Evolutionary conservation across 257 asterid genomes (phyloP).

Genomic region (Jaltomata sinuosa): DNA sequence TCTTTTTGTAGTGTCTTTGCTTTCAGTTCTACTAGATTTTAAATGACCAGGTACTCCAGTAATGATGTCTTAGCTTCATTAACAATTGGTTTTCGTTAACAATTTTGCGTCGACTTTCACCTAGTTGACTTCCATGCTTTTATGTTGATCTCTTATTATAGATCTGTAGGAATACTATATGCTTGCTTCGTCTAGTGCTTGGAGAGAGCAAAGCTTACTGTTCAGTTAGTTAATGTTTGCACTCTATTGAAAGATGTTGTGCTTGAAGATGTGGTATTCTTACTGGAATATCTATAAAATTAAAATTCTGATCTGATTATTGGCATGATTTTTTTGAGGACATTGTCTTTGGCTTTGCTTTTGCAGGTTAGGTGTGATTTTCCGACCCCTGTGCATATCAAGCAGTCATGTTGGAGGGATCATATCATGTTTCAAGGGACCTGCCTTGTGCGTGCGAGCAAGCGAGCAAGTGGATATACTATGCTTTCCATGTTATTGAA

Average conservation of each 20-base stretch:
- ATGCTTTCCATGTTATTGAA: conserved; percentile 28
- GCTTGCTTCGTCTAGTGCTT: not conserved
- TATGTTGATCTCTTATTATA: not conserved
- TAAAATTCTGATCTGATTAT: not conserved
- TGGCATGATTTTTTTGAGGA: not conserved
- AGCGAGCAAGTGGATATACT: conserved; percentile 33
- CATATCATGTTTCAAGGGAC: conserved; percentile 46
- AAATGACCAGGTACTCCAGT: not conserved
- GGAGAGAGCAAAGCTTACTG: not conserved
- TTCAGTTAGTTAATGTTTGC: not conserved
- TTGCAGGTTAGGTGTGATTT: not conserved
- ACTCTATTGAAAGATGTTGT: not conserved
- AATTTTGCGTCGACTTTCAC: not conserved
- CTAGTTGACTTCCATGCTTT: not conserved
- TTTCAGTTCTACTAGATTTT: not conserved
- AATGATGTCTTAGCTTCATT: not conserved
- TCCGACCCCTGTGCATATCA: conserved; percentile 1
- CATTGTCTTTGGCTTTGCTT: not conserved
- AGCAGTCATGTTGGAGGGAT: conserved; percentile 48
- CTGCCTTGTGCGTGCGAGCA: conserved; percentile 33
- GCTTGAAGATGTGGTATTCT: not conserved
- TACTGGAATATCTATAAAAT: not conserved
- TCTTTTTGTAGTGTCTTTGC: not conserved
- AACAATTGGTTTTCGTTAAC: not conserved
- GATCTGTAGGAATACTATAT: not conserved